phyloP scores from a whole-genome alignment of 31 red algal species.

The Asparagopsis taxiformis region DNA sequence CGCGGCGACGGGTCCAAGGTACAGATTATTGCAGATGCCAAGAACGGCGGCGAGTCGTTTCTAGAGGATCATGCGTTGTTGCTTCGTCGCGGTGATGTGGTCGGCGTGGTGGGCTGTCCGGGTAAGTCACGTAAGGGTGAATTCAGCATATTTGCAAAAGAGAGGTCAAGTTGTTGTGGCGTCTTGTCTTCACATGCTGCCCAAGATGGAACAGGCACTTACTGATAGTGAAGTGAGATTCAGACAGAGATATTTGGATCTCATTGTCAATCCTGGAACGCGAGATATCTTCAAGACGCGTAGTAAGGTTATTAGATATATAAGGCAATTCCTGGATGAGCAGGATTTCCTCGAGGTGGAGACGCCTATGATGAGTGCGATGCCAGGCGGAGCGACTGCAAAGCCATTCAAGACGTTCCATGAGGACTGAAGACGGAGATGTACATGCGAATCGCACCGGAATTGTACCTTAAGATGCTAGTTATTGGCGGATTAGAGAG shows the following conservation, averaged over 20 bases:
- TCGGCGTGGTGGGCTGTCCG: conserved; percentile 79
- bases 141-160: conserved; percentile 86
- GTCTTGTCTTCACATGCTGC: conserved; percentile 90
- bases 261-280: conserved; percentile 76
- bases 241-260: conserved; percentile 92
- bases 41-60: conserved; percentile 50
- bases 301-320: conserved; percentile 77
- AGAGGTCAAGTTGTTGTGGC: conserved; percentile 65
- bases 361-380: conserved; percentile 95
- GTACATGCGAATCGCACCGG: conserved; percentile 97
- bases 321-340: conserved; percentile 84
- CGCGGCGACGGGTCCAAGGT: conserved; percentile 91
- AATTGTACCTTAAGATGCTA: conserved; percentile 97
- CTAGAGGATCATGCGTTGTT: conserved; percentile 50
- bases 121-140: conserved; percentile 91
- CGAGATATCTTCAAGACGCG: conserved; percentile 75
- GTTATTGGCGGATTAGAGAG: conserved; percentile 95
- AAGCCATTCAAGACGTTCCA: conserved; percentile 94
- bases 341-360: conserved; percentile 95
- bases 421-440: conserved; percentile 90
- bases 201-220: conserved; percentile 75
- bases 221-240: conserved; percentile 85
- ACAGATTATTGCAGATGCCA: conserved; percentile 92
- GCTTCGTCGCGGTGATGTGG: conserved; percentile 90
- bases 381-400: conserved; percentile 94